phyloP scores from a whole-genome alignment of 176 grass and related monocot species.

The Eleusine indica region DNA sequence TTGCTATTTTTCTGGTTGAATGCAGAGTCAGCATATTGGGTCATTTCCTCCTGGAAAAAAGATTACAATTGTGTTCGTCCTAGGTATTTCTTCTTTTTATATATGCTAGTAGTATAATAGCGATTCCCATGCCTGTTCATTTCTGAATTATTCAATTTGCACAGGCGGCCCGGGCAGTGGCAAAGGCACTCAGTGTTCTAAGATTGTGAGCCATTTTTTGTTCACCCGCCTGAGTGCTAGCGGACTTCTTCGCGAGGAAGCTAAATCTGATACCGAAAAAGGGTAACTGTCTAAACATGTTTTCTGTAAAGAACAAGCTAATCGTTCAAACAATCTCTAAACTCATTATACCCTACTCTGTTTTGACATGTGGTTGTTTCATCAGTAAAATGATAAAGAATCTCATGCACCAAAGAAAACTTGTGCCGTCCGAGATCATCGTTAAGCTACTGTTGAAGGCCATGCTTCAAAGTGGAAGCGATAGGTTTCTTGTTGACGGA shows the following conservation, averaged over 20 bases:
- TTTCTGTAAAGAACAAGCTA: background rate
- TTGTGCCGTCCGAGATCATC: slow-evolving; percentile 57
- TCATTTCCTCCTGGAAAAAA: slow-evolving; percentile 46
- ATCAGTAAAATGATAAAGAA: slow-evolving; percentile 68
- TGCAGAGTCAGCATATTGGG: slow-evolving; percentile 35
- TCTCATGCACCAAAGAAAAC: slow-evolving; percentile 80
- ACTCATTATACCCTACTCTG: background rate
- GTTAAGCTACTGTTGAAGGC: slow-evolving; percentile 67
- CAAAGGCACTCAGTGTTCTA: slow-evolving; percentile 74
- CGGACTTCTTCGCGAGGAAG: slow-evolving; percentile 63
- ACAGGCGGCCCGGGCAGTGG: slow-evolving; percentile 73
- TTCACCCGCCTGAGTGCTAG: slow-evolving; percentile 71
- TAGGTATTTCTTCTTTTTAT: slow-evolving; percentile 34
- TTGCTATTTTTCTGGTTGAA: background rate
- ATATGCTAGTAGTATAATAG: too few species aligned
- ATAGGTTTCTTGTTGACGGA: slow-evolving; percentile 87
- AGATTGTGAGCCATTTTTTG: slow-evolving; percentile 56
- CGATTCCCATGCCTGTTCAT: background rate
- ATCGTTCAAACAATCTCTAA: background rate
- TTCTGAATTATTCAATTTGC: background rate
- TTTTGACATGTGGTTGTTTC: slow-evolving; percentile 30
- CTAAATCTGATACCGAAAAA: slow-evolving; percentile 53
- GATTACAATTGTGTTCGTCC: slow-evolving; percentile 59
- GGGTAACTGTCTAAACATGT: slow-evolving; percentile 38
- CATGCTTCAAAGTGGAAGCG: slow-evolving; percentile 71